Conservation (phyloP, 2,329 filamentous ascomycete species). For the Trichoderma sp. region DNA sequence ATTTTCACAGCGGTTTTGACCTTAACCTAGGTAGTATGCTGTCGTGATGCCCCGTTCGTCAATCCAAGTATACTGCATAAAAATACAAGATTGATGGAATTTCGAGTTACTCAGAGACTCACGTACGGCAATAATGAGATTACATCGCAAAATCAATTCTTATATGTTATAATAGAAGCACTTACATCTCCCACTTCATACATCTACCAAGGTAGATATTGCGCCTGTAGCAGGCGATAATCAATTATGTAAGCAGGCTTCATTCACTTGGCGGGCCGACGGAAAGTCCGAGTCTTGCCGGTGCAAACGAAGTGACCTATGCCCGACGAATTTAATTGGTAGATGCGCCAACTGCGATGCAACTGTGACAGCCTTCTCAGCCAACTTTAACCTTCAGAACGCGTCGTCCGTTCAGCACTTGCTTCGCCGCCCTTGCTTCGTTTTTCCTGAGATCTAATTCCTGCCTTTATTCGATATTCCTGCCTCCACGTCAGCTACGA, state of each 20-base stretch:
- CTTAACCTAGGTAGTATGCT: neutral
- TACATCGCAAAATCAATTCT: neutral
- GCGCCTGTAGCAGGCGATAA: neutral
- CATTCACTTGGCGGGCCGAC: neutral
- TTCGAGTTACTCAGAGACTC: neutral
- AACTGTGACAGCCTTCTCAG: conserved; percentile 14
- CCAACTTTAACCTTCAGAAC: conserved; percentile 14
- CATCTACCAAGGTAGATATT: neutral
- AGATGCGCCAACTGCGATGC: neutral
- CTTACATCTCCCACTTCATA: neutral
- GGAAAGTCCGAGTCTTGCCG: neutral
- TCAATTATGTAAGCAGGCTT: neutral
- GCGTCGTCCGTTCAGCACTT: neutral
- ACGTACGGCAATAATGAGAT: neutral
- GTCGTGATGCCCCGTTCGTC: neutral
- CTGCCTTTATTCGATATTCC: neutral
- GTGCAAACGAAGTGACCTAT: neutral
- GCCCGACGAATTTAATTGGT: conserved; percentile 11
- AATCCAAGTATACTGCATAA: neutral
- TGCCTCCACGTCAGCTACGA: neutral
- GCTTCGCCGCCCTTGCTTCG: neutral
- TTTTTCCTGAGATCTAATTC: neutral
- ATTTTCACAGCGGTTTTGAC: neutral
- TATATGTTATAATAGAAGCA: neutral
- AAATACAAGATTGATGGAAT: neutral